Evolutionary conservation across 1,284 basidiomycete genomes (phyloP).

Genomic region (Apiotrichum laibachii): DNA sequence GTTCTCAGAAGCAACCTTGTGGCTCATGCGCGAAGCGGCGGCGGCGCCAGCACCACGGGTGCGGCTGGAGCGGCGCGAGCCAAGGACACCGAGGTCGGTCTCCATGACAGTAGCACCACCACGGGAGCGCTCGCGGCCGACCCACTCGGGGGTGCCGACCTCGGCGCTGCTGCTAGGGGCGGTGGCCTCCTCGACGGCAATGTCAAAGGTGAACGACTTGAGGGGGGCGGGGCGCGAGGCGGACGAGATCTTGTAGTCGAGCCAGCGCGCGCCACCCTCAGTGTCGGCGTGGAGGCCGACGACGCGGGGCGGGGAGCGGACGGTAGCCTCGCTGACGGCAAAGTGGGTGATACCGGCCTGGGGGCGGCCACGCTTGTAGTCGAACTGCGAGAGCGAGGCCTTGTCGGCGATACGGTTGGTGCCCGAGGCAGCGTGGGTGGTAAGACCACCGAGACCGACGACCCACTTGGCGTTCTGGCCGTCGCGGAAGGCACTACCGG

Average conservation of each 20-base stretch:
- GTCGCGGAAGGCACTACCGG: slow-evolving; percentile 26
- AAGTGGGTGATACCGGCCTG: slow-evolving; percentile 33
- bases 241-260: slow-evolving; percentile 9
- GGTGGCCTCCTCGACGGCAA: slow-evolving; percentile 26
- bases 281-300: slow-evolving; percentile 20
- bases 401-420: slow-evolving; percentile 15
- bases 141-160: slow-evolving; percentile 14
- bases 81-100: slow-evolving; percentile 16
- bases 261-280: slow-evolving; percentile 7
- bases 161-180: slow-evolving; percentile 6
- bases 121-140: slow-evolving; percentile 11
- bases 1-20: background rate
- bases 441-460: slow-evolving; percentile 45
- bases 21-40: slow-evolving; percentile 2
- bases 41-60: slow-evolving; percentile 4
- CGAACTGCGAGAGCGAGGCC: slow-evolving; percentile 21
- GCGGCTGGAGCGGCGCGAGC: slow-evolving; percentile 5
- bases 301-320: slow-evolving; percentile 35
- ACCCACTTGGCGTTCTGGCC: slow-evolving; percentile 35
- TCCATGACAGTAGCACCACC: slow-evolving; percentile 3
- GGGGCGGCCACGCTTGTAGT: slow-evolving; percentile 31
- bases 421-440: slow-evolving; percentile 23
- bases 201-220: slow-evolving; percentile 39
- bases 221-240: slow-evolving; percentile 32
- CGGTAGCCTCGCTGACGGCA: slow-evolving; percentile 28